Evolutionary conservation across 2,329 filamentous ascomycete species (phyloP).

Genomic region (Aspergillus japonicus): DNA sequence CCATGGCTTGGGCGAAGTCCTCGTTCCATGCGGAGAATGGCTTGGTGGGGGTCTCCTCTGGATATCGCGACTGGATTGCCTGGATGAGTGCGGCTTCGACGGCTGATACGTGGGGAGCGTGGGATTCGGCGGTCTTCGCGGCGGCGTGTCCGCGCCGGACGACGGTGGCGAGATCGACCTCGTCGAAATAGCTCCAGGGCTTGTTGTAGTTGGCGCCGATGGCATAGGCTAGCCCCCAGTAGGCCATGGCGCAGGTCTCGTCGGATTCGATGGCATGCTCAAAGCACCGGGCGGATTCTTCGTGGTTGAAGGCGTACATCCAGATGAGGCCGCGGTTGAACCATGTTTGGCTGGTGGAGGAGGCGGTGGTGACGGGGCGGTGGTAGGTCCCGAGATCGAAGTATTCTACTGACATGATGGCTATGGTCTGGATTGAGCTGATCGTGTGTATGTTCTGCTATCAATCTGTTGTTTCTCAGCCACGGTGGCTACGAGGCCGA

Average conservation of each 20-base stretch:
- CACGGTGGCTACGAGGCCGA: neutral
- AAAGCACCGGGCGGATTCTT: constrained; percentile 62
- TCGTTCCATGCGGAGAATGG: constrained; percentile 56
- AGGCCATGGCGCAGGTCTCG: constrained; percentile 45
- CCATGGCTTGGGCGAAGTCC: constrained; percentile 62
- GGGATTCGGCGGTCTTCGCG: constrained; percentile 43
- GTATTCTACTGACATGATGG: constrained; percentile 20
- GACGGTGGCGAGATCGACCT: constrained; percentile 38
- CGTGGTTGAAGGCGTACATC: constrained; percentile 75
- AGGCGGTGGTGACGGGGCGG: constrained; percentile 56
- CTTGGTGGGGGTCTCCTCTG: constrained; percentile 49
- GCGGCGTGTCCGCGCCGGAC: constrained; percentile 51
- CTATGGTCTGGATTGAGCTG: neutral
- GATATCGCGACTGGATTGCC: constrained; percentile 60
- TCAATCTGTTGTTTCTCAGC: no score
- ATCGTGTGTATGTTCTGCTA: no score
- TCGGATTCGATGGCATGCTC: constrained; percentile 45
- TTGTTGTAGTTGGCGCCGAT: constrained; percentile 56
- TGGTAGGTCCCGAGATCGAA: constrained; percentile 61
- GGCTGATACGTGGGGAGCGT: constrained; percentile 38
- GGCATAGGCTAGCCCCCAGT: constrained; percentile 52
- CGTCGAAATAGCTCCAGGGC: constrained; percentile 51
- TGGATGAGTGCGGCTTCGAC: constrained; percentile 62
- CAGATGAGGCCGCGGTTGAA: constrained; percentile 72
- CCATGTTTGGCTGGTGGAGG: constrained; percentile 59